Evolutionary conservation across 768 basidiomycete genomes (phyloP), one percentile per base, ranked within the genome.

Genomic region (Mycena kentingensis): DNA sequence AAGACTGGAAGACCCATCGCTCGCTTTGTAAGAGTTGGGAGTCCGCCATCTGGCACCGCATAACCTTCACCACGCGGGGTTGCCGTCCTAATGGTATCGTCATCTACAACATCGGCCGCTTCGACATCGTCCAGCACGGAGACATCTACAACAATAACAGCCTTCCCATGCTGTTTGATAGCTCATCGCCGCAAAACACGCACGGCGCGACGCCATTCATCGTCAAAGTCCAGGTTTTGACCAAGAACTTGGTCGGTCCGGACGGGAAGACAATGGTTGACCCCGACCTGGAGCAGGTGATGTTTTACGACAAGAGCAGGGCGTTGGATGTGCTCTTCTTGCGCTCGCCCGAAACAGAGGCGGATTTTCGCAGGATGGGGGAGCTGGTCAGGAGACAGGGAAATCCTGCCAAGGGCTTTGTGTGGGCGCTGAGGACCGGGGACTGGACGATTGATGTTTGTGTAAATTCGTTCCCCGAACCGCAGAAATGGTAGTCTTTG

Each of bases 1-100:
- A 43, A 16, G 25, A 54, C 41, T 54, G 46, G 52, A 49, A 44
- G 31, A 16, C 32, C 5, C 52, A 54, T 39, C 37, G 41, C 10
- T 22, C 32, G 1, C 3, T 43, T n/a, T 54, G 52, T 31, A 43
- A 37, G 5, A 32, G 39, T 10, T 16, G 39, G 16, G 1, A 16
- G 10, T n/a, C 28, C 32, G 38, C 35, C 6, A 38, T 4, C n/a
- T 54, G 52, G 52, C 29, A 43, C n/a, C 13, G 26, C 3, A 34
- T 54, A 19, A 35, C 46, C 19, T 31, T 47, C 37, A 21, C 5
- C 21, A 24, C 22, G 12, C 41, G 12, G 7, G 12, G 19, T 5
- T 24, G 6, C 25, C 7, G 22, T 5, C 41, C 22, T n/a, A n/a
- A n/a, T 7, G 41, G 36, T 16, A 32, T 32, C 2, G 5, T 10